phyloP scores from a whole-genome alignment of 2,329 filamentous ascomycete genomes.

The Macrophomina pseudophaseolina region DNA sequence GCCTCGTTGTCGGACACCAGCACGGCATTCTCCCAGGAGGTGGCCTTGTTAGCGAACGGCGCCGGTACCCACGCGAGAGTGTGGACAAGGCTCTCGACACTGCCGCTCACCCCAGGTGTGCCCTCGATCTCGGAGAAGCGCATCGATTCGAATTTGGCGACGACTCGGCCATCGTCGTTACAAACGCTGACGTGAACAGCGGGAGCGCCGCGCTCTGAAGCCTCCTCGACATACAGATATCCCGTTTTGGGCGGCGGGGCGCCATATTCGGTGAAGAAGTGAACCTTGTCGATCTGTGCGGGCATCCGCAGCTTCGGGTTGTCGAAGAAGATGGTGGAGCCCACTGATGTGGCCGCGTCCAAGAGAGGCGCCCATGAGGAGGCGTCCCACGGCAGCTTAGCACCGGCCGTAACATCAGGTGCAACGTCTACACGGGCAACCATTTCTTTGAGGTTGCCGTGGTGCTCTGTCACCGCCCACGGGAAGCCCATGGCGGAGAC shows the following conservation, averaged over 20 bases:
- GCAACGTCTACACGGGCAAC: slow-evolving; percentile 46
- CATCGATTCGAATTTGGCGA: slow-evolving; percentile 44
- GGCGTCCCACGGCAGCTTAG: slow-evolving; percentile 35
- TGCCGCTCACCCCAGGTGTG: slow-evolving; percentile 30
- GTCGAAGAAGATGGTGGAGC: slow-evolving; percentile 48
- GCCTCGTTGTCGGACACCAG: slow-evolving; percentile 35
- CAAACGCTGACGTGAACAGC: slow-evolving; percentile 40
- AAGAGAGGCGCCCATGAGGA: slow-evolving; percentile 48
- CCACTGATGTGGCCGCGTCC: slow-evolving; percentile 51
- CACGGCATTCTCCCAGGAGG: slow-evolving; percentile 34
- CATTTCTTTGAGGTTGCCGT: slow-evolving; percentile 48
- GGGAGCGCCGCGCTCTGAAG: slow-evolving; percentile 33
- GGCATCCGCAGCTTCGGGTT: slow-evolving; percentile 46
- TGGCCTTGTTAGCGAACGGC: slow-evolving; percentile 38
- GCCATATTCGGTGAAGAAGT: slow-evolving; percentile 30
- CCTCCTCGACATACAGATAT: slow-evolving; percentile 42
- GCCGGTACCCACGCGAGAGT: slow-evolving; percentile 47
- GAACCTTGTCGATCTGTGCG: slow-evolving; percentile 38
- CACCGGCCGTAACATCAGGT: slow-evolving; percentile 29
- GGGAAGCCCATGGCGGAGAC: slow-evolving; percentile 50
- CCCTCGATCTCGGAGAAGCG: slow-evolving; percentile 50
- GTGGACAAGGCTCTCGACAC: slow-evolving; percentile 43
- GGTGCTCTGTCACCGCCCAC: slow-evolving; percentile 49
- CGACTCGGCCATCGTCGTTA: slow-evolving; percentile 36
- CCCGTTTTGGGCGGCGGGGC: slow-evolving; percentile 39